Evolutionary conservation across 2,329 filamentous ascomycete genomes (phyloP), one percentile per base, ranked within the genome.

Genomic region (Cytospora chrysosperma): DNA sequence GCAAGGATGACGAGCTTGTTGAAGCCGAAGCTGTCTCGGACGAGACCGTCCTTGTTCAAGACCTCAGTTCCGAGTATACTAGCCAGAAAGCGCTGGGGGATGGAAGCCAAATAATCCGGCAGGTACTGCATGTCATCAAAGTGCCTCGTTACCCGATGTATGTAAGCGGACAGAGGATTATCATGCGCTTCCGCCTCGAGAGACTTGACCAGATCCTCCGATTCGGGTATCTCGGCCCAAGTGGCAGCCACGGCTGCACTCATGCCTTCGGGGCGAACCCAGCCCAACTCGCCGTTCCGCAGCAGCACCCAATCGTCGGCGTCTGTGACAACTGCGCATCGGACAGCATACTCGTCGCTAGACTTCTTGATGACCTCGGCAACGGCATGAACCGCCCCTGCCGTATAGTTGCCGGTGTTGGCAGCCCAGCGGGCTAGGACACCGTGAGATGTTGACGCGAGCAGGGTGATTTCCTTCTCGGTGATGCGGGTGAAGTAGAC

Each of bases 401-500:
- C 76, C 51, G 76, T 74, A 58, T 76, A 71, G 34, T 74, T 70
- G 4, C 74, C 72, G 1, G 77, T 68, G 64, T 85, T 83, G 28
- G 89, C 73, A 2, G 84, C 76, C 92, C 92, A 97, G 60, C 87
- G 85, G 17, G 87, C 90, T 34, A 97, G 80, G 47, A 93, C 78
- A n/a, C 83, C 87, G 68, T 93, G 86, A 0, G 92, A 95, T 30
- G 81, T 81, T 0, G 93, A 96, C 1, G 91, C 92, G 7, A 91
- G 82, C 28, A 97, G 81, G 32, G 84, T 81, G 2, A 92, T 81
- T 71, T 96, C 91, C 10, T 89, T 86, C 37, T 87, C 80, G 0
- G 91, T 93, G 65, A 95, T 82, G 64, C 93, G 87, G 2, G 91
- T 93, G 74, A 98, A 97, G 78, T 92, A 97, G 9, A 97, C 89